Base-by-base conservation (phyloP, 257 asterid species). In the Plectranthus barbatus region DNA sequence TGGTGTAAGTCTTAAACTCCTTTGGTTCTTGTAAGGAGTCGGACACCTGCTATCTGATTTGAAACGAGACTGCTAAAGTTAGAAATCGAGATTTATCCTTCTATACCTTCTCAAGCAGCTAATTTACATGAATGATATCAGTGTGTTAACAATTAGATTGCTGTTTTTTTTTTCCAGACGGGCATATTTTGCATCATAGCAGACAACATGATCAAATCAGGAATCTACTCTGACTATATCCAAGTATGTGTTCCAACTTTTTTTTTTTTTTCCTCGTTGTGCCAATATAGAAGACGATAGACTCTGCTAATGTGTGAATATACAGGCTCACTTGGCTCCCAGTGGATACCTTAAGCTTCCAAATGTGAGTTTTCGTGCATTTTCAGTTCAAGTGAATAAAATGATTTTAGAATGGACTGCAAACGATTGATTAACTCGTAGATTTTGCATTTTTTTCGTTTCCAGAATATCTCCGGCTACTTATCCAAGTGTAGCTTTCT, bases 311-410 rank as follows among this genome's bases (percentile, higher is more conserved):
- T 45, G 48, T 66, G 29, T 64, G 36, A 73, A 57, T 48, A 23
- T 81, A 80, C 95, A 91, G 98, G 82, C 79, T 45, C 97, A 92
- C 85, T 76, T 92, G 81, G 98, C 97, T 80, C 97, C 98, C 47
- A 89, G 98, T 71, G 97, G 95, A 63, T 92, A 92, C 73, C 89
- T 92, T 68, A 92, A 88, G 77, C 80, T 91, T 63, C 97, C 97
- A 73, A 88, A 86, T 40, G 98, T 91, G 72, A 86, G 98, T 83
- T 56, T 39, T 33, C 63, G 17, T 29, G 14, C 42, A 19, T 54
- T 60, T 29, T 31, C 24, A 45, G 53, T 67, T 2, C 14, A 15
- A 39, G 19, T 50, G 47, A 19, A 37, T 14, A 24, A 33, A 36
- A 20, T n/a, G 9, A 24, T 62, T 42, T 56, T 64, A n/a, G 41